Percentiles rank a stretch among this genome's conserved stretches.
Conservation (phyloP, 225 moss, liverwort and hornwort species). For the Pseudoscleropodium purum region DNA sequence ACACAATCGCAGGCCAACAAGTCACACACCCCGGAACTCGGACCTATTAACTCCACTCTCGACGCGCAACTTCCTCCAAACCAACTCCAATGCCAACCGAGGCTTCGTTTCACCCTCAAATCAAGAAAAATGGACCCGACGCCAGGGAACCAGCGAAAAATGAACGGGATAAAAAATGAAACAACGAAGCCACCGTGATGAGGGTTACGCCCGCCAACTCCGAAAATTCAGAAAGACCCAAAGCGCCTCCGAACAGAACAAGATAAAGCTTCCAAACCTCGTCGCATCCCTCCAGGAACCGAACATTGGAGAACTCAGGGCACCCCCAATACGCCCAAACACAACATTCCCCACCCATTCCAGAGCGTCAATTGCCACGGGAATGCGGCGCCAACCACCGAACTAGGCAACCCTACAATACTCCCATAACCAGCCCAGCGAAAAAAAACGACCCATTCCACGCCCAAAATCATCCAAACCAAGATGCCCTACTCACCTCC, state of each 20-base stretch:
- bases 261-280: not conserved
- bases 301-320: not conserved
- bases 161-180: not conserved
- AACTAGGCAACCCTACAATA: not conserved
- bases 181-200: not conserved
- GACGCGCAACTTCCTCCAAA: not conserved
- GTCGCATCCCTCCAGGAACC: not conserved
- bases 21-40: not conserved
- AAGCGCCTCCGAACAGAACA: not conserved
- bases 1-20: not conserved
- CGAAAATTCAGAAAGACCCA: too few species aligned
- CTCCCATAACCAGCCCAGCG: not conserved
- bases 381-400: not conserved
- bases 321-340: not conserved
- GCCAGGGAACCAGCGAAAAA: not conserved
- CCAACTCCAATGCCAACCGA: not conserved
- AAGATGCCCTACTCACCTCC: conserved; percentile 46
- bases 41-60: not conserved
- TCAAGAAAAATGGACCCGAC: not conserved
- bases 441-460: too few species aligned
- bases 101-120: not conserved
- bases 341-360: not conserved
- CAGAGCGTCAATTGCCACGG: not conserved
- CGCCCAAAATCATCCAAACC: too few species aligned
- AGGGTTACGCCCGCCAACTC: not conserved